Conservation (phyloP, 139 green algal genomes). For the Spirogloea muscicola region DNA sequence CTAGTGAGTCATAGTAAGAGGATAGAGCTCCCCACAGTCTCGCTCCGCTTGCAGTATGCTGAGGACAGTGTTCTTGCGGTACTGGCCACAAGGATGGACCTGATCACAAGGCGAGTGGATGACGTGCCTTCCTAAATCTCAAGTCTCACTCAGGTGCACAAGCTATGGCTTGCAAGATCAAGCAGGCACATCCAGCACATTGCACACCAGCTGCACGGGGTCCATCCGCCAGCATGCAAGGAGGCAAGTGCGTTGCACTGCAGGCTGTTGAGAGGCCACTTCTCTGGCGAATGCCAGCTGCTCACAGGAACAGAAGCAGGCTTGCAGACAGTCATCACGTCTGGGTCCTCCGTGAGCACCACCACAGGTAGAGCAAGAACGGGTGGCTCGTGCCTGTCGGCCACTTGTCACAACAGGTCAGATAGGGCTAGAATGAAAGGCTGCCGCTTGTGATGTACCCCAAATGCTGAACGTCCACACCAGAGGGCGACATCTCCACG, state of each 20-base stretch:
- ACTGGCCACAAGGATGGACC: constrained; percentile 84
- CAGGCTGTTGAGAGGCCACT: background rate
- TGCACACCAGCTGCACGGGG: background rate
- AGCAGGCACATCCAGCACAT: background rate
- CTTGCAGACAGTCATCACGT: constrained; percentile 29
- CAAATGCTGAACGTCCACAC: background rate
- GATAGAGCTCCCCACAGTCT: constrained; percentile 65
- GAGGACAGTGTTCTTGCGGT: constrained; percentile 89
- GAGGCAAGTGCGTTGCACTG: background rate
- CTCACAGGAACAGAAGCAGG: constrained; percentile 60
- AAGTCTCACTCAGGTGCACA: background rate
- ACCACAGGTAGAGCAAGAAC: constrained; percentile 3
- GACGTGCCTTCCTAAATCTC: background rate
- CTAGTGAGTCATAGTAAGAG: constrained; percentile 4
- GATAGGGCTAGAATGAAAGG: background rate
- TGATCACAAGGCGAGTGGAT: constrained; percentile 44
- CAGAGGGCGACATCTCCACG: too few species aligned
- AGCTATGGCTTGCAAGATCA: background rate
- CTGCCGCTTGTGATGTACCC: background rate
- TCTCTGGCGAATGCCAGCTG: background rate
- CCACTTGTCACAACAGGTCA: background rate
- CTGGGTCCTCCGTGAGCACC: constrained; percentile 12
- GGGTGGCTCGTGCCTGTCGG: constrained; percentile 18
- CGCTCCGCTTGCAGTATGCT: constrained; percentile 62
- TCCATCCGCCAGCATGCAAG: background rate